A percentile compares a stretch with the other conserved stretches of the same genome.
Evolutionary conservation across 2,329 filamentous ascomycete genomes (phyloP).

Genomic region (Fusarium sambucinum): DNA sequence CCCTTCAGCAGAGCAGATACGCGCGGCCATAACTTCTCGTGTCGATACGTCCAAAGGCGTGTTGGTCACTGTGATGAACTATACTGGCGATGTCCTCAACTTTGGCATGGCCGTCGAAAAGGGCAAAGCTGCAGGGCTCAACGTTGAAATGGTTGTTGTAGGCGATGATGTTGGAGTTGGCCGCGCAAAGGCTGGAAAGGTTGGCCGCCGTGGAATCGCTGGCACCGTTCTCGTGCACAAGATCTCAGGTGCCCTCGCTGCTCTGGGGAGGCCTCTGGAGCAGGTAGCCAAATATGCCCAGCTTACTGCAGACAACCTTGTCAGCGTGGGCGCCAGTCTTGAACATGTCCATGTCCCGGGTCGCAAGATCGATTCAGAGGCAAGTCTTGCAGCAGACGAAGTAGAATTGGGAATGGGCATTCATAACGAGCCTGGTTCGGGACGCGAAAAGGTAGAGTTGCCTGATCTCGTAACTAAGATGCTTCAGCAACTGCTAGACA

Average conservation of each 20-base stretch:
- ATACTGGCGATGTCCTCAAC: constrained; percentile 89
- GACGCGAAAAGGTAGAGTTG: constrained; percentile 63
- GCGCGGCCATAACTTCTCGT: constrained; percentile 77
- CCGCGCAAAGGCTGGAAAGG: constrained; percentile 84
- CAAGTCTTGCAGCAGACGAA: constrained; percentile 66
- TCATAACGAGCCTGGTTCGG: constrained; percentile 75
- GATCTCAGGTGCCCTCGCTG: constrained; percentile 85
- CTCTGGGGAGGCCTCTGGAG: constrained; percentile 73
- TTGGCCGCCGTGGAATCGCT: constrained; percentile 89
- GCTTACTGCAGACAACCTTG: constrained; percentile 78
- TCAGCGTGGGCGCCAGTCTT: constrained; percentile 86
- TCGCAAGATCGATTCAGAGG: constrained; percentile 69
- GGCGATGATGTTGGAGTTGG: constrained; percentile 94
- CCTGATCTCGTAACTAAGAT: constrained; percentile 71
- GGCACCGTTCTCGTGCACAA: constrained; percentile 94
- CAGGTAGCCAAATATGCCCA: constrained; percentile 80
- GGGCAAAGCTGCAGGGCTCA: constrained; percentile 80
- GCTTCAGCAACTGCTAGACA: constrained; percentile 76
- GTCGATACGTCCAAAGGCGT: constrained; percentile 81
- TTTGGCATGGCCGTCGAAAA: constrained; percentile 96
- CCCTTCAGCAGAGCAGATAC: constrained; percentile 84
- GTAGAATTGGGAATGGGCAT: constrained; percentile 82
- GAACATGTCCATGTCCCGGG: constrained; percentile 96
- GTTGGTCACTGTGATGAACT: constrained; percentile 95
- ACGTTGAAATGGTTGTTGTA: constrained; percentile 90